Percentiles rank a stretch among this genome's conserved stretches.
Conservation (phyloP, 2,329 filamentous ascomycete genomes). For the Biscogniauxia marginata region DNA sequence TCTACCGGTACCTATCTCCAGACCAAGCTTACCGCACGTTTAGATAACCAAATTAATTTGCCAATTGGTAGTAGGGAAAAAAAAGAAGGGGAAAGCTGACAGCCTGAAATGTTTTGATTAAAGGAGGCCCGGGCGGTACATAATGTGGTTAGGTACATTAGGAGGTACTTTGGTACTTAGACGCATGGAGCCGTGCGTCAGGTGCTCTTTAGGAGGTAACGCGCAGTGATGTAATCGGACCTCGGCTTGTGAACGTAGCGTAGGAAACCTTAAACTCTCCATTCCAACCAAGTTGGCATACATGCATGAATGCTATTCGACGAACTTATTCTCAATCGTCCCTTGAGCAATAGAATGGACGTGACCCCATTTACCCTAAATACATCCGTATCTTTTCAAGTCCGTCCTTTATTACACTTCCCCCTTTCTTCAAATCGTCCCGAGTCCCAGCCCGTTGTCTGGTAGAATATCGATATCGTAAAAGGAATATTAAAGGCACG, state of each 20-base stretch:
- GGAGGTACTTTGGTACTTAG: too few species aligned
- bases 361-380: too few species aligned
- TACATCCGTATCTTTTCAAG: too few species aligned
- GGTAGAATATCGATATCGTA: too few species aligned
- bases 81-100: background rate
- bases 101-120: background rate
- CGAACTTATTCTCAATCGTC: background rate
- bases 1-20: too few species aligned
- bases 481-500: slow-evolving; percentile 1
- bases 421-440: too few species aligned
- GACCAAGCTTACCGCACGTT: too few species aligned
- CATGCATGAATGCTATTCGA: background rate
- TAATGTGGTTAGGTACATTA: too few species aligned
- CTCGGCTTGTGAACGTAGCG: slow-evolving; percentile 24
- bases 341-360: background rate
- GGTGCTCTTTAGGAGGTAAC: background rate
- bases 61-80: background rate
- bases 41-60: background rate
- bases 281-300: background rate
- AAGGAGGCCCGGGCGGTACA: too few species aligned
- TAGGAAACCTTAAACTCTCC: slow-evolving; percentile 11
- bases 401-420: too few species aligned
- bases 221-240: slow-evolving; percentile 31
- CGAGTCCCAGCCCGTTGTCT: too few species aligned
- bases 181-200: too few species aligned